phyloP scores from a whole-genome alignment of 306 rosid genomes.

The Echinosophora koreensis region DNA sequence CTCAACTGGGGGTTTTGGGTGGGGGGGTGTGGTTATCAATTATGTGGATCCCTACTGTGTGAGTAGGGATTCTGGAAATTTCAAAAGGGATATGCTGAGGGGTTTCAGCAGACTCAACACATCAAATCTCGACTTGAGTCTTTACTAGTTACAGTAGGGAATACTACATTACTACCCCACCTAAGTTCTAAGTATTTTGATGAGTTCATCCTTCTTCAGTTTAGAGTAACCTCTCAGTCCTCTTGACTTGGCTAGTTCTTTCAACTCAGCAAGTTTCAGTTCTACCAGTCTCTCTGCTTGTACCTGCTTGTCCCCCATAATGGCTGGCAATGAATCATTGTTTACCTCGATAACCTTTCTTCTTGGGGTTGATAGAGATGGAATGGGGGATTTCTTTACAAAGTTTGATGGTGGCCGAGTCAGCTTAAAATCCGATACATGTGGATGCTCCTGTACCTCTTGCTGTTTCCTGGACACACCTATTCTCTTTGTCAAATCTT shows the following conservation, averaged over 20 bases:
- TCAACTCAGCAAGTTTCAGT: slow-evolving; percentile 65
- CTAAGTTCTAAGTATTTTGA: slow-evolving; percentile 32
- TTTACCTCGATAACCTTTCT: neutral
- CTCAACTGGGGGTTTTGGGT: too few species aligned
- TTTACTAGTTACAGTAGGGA: neutral
- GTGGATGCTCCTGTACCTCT: slow-evolving; percentile 20
- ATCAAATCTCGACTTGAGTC: neutral
- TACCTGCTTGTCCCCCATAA: slow-evolving; percentile 38
- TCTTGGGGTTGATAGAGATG: slow-evolving; percentile 47
- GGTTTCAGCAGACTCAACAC: neutral
- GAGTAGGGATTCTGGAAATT: neutral
- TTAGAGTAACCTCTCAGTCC: slow-evolving; percentile 71
- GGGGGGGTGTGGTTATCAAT: too few species aligned
- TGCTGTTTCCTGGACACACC: slow-evolving; percentile 34
- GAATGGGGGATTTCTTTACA: slow-evolving; percentile 68
- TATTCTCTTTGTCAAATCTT: slow-evolving; percentile 36
- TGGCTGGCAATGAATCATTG: slow-evolving; percentile 15
- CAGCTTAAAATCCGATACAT: slow-evolving; percentile 40
- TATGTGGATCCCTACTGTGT: too few species aligned
- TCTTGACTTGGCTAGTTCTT: slow-evolving; percentile 67
- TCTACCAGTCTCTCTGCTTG: slow-evolving; percentile 47
- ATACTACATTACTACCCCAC: neutral
- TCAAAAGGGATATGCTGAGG: neutral
- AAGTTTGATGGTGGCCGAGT: slow-evolving; percentile 60
- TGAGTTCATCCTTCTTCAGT: slow-evolving; percentile 64